These are phyloP conservation scores for Cladosporium sphaerospermum DNA, from an alignment of 2,329 filamentous ascomycete genomes.

Conservation along the genomic window DNA sequence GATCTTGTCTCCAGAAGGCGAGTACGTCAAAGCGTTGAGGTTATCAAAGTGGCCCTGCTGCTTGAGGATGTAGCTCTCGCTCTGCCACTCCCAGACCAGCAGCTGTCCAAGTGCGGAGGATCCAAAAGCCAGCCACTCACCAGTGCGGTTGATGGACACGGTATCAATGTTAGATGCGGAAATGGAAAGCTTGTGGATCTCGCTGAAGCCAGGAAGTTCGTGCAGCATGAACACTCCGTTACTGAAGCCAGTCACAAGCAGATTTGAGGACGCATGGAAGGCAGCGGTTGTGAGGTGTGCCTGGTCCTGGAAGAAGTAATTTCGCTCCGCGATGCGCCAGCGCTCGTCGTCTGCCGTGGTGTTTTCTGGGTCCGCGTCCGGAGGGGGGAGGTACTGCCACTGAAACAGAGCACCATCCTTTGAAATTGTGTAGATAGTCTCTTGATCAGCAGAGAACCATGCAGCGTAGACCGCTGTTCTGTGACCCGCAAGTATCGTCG, in stretches of 20 bases:
- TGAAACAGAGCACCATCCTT: constrained; percentile 95
- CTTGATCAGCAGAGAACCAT: constrained; percentile 94
- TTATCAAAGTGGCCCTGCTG: constrained; percentile 96
- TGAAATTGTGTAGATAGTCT: constrained; percentile 92
- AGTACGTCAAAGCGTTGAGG: constrained; percentile 89
- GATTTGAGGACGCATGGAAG: constrained; percentile 77
- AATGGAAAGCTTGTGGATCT: constrained; percentile 88
- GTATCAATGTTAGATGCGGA: constrained; percentile 96
- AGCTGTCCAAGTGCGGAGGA: constrained; percentile 92
- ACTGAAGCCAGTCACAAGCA: constrained; percentile 95
- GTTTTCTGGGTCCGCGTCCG: constrained; percentile 46
- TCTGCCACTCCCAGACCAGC: constrained; percentile 99
- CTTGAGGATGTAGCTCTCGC: constrained; percentile 96
- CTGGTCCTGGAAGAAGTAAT: constrained; percentile 91
- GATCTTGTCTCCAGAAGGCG: constrained; percentile 86
- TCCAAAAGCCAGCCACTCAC: constrained; percentile 95
- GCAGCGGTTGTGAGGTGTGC: constrained; percentile 84
- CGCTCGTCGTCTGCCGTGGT: constrained; percentile 60
- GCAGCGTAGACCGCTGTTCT: constrained; percentile 84
- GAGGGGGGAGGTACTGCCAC: constrained; percentile 72
- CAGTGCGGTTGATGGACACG: constrained; percentile 86
- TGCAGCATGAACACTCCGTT: constrained; percentile 91
- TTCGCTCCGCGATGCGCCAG: constrained; percentile 85
- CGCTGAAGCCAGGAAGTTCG: constrained; percentile 91
- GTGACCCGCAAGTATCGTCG: constrained; percentile 85